Conservation (phyloP, 148 eudicot genomes). For the Fagopyrum homotropicum region DNA sequence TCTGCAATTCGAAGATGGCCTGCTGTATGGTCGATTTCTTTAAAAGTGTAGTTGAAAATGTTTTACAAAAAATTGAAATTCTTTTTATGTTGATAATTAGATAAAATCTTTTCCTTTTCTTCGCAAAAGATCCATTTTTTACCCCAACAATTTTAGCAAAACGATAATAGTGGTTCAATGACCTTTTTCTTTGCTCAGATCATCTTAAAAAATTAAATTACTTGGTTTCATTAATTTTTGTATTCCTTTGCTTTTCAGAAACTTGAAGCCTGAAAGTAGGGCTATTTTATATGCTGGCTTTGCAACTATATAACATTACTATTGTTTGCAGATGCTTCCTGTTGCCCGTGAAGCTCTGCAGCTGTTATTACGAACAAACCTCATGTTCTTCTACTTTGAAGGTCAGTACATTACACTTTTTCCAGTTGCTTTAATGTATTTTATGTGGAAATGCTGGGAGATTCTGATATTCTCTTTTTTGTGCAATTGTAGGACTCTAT, state of each 20-base stretch:
- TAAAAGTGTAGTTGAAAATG: not conserved
- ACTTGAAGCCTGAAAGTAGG: not conserved
- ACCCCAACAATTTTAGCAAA: not conserved
- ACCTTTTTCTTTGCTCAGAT: not conserved
- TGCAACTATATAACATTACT: constrained; percentile 11
- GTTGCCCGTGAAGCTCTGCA: constrained; percentile 67
- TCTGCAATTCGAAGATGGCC: constrained; percentile 74
- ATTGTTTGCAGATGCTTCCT: constrained; percentile 62
- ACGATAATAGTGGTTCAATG: not conserved
- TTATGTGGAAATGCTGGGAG: not conserved
- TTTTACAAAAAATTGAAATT: not conserved
- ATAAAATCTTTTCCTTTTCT: not conserved
- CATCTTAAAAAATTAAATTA: not conserved
- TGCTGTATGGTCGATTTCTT: constrained; percentile 37
- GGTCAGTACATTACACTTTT: constrained; percentile 33
- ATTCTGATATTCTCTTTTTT: constrained; percentile 9
- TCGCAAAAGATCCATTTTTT: not conserved
- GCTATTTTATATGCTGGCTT: not conserved
- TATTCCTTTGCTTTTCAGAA: not conserved
- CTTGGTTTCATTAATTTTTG: not conserved
- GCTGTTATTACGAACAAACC: constrained; percentile 77
- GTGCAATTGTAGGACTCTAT: constrained; percentile 60
- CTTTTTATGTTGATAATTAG: not conserved
- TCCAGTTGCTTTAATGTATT: not conserved
- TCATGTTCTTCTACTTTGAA: constrained; percentile 99